Conservation (phyloP, 176 grass and related monocot genomes). For the Avena sativa region DNA sequence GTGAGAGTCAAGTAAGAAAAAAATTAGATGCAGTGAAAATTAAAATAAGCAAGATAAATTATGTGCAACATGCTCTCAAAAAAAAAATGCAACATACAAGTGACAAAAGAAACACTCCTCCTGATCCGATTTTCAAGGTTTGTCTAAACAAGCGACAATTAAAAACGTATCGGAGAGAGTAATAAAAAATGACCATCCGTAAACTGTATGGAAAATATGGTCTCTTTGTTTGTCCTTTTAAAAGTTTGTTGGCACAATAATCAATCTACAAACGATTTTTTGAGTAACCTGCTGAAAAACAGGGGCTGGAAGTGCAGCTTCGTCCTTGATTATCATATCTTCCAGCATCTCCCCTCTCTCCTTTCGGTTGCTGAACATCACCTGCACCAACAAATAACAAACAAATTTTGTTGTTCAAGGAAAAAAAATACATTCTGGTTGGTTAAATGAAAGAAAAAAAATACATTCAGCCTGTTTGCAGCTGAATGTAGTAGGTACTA, state of each 20-base stretch:
- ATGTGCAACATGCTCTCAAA: neutral
- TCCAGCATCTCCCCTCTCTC: conserved; percentile 62
- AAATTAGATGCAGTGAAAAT: neutral
- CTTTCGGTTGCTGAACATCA: conserved; percentile 59
- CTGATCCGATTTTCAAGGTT: too few relatives aligned
- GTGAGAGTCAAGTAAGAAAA: neutral
- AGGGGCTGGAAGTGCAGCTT: neutral
- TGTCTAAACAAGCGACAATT: too few relatives aligned
- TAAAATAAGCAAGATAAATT: neutral
- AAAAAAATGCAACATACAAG: neutral
- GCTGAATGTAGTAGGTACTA: neutral
- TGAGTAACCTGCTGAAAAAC: conserved; percentile 15
- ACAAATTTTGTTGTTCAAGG: neutral
- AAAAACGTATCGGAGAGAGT: too few relatives aligned
- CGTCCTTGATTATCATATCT: conserved; percentile 42
- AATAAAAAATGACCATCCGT: neutral
- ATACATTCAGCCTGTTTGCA: too few relatives aligned
- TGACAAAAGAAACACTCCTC: too few relatives aligned
- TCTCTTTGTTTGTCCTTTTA: neutral
- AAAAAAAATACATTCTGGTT: neutral
- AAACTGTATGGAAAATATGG: neutral
- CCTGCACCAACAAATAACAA: neutral
- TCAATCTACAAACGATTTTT: too few relatives aligned
- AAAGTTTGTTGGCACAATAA: neutral
- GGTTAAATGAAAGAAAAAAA: neutral